Evolutionary conservation across 352 stramenopile genomes (phyloP).

Genomic region (Globisporangium echinulatum): DNA sequence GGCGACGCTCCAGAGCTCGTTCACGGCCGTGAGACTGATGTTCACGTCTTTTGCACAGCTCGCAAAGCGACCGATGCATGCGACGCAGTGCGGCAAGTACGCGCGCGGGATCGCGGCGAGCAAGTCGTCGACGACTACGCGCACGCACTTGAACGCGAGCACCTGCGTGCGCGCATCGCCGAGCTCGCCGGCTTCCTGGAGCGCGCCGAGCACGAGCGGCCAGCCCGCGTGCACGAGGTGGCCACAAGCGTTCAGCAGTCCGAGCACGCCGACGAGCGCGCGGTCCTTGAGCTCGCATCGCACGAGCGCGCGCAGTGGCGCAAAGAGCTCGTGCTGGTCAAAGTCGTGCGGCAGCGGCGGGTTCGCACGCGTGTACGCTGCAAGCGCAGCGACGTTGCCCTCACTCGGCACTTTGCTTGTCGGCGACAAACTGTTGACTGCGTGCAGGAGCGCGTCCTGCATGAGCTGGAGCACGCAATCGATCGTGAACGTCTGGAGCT

Average conservation of each 20-base stretch:
- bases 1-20: conserved; percentile 93
- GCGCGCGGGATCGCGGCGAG: conserved; percentile 79
- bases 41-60: conserved; percentile 94
- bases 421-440: conserved; percentile 54
- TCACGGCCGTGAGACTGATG: conserved; percentile 96
- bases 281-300: conserved; percentile 77
- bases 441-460: conserved; percentile 58
- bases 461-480: conserved; percentile 79
- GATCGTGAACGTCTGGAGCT: conserved; percentile 75
- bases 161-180: conserved; percentile 78
- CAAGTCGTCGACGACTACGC: conserved; percentile 96
- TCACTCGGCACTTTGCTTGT: conserved; percentile 35
- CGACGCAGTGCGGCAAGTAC: conserved; percentile 72
- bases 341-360: conserved; percentile 39
- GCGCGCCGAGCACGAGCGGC: conserved; percentile 56
- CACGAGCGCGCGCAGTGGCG: conserved; percentile 46
- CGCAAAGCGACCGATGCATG: conserved; percentile 94
- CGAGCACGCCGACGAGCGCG: conserved; percentile 54
- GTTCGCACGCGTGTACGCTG: conserved; percentile 28
- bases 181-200: conserved; percentile 58
- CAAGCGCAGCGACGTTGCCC: conserved; percentile 37
- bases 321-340: conserved; percentile 67
- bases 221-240: conserved; percentile 68
- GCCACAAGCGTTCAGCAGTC: conserved; percentile 72
- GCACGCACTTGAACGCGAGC: conserved; percentile 92